Evolutionary conservation across 2,329 filamentous ascomycete species (phyloP), one percentile per base, ranked within the genome.

Genomic region (Phaeomoniella chlamydospora): DNA sequence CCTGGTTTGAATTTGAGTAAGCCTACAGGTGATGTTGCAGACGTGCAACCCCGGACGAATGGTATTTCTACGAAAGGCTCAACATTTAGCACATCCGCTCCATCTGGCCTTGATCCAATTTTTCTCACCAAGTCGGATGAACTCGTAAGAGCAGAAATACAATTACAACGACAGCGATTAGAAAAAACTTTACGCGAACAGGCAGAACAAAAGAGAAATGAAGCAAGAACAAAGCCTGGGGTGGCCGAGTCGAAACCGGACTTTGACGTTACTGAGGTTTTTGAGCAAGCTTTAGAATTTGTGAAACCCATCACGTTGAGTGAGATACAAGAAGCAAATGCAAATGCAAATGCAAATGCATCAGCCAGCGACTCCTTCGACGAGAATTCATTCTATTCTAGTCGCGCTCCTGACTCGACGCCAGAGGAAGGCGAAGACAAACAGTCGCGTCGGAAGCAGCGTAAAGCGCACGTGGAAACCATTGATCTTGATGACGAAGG

Each of bases 341-440:
- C 58, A 40, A 64, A 66, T 66, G n/a, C n/a, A n/a, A 71, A 73
- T 62, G 65, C 66, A 47, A 67, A 77, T 57, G 67, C 66, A 51
- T 74, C 75, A 55, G 69, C 72, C 52, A 81, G 70, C 69, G 83
- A 88, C 57, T 90, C 84, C 22, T 83, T 86, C 62, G 86, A 94
- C 60, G 80, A 92, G 55, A 86, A 92, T 53, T 90, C 86, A 29
- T 93, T 93, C 59, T 94, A 96, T 66, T 94, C 88, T 46, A 94
- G 87, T 61, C 83, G 80, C 62, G 72, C 71, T 43, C 79, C 87
- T 65, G 82, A 87, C 55, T 93, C 86, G 44, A 61, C 72, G 53
- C 65, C 71, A 53, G 65, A 68, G 42, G 56, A 60, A 29, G 56
- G 54, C 37, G 51, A 54, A 12, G 53, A 26, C 22, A 26, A n/a